Evolutionary conservation across 2,329 filamentous ascomycete species (phyloP), one percentile per base, ranked within the genome.

Genomic region (Stemphylium vesicarium): DNA sequence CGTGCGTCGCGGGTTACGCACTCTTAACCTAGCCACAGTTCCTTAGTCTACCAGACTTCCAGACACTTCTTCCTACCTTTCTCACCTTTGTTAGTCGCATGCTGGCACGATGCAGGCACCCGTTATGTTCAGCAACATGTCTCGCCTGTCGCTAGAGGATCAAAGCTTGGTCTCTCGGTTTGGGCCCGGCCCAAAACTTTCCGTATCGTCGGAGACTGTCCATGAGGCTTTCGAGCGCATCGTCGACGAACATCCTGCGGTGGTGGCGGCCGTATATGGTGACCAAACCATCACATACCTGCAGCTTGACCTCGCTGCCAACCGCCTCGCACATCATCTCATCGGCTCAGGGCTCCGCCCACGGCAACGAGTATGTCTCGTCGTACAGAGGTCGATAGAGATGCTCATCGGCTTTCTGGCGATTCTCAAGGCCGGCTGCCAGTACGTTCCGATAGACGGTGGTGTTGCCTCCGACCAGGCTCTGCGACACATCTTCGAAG

Each of bases 361-460:
- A 8, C 55, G 76, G 5, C 79, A 84, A 60, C 75, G 81, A 33
- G 76, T 85, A 5, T 82, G 81, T n/a, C 75, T 86, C 22, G 78
- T 86, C n/a, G 80, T 81, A 52, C 81, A 81, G 54, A 78, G 84
- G 12, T 81, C 82, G 35, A 71, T 84, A 42, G 82, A 84, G 59
- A 84, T 86, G 82, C 72, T 85, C 6, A 77, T 85, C 44, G 83
- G 81, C 16, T 85, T 86, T 43, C 75, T 84, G 50, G 84, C 82
- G 2, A 76, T 85, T 15, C 72, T 87, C 31, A 83, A 83, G 51
- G 80, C 80, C 42, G 84, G 84, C 16, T 84, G 80, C 12, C 84
- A 87, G 59, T 87, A 87, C 63, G 78, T 86, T 4, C 84, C 84
- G 3, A 76, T 87, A 2, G 85, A 87, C 56, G 84, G 84, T 32